Evolutionary conservation across 805 yeast species (phyloP).

Genomic region (Lipomyces orientalis): DNA sequence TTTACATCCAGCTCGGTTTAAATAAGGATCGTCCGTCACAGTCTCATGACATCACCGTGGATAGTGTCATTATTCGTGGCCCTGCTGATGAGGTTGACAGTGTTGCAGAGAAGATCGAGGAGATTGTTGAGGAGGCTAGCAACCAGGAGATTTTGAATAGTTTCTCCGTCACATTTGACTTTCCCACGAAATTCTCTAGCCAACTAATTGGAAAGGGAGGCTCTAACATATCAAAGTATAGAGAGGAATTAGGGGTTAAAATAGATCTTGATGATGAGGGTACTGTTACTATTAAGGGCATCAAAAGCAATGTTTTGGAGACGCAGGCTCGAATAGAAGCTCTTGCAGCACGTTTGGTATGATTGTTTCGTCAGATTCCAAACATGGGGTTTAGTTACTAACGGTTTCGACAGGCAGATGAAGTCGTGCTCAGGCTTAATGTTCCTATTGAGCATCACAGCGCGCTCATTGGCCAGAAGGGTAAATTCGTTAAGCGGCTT

Average conservation of each 20-base stretch:
- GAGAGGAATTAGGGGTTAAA: slow-evolving; percentile 75
- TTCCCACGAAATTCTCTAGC: slow-evolving; percentile 72
- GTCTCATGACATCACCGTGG: slow-evolving; percentile 48
- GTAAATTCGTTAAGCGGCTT: slow-evolving; percentile 79
- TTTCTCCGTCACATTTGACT: slow-evolving; percentile 55
- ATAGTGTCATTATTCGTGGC: slow-evolving; percentile 73
- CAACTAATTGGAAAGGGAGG: slow-evolving; percentile 93
- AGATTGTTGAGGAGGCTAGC: slow-evolving; percentile 61
- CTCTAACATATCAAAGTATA: slow-evolving; percentile 65
- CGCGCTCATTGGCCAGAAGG: slow-evolving; percentile 80
- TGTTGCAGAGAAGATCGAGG: slow-evolving; percentile 58
- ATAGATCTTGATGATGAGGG: slow-evolving; percentile 72
- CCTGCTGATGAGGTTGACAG: slow-evolving; percentile 63
- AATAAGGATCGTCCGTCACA: slow-evolving; percentile 42
- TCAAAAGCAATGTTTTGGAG: slow-evolving; percentile 75
- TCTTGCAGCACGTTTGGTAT: slow-evolving; percentile 65
- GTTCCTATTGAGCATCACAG: slow-evolving; percentile 83
- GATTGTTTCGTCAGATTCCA: slow-evolving; percentile 3
- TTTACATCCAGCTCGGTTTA: slow-evolving; percentile 43
- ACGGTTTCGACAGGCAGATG: slow-evolving; percentile 60
- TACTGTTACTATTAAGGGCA: slow-evolving; percentile 70
- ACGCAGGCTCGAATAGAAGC: slow-evolving; percentile 65
- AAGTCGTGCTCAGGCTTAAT: slow-evolving; percentile 63
- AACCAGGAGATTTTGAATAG: slow-evolving; percentile 56
- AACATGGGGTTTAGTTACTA: neutral